A percentile compares a stretch with the other conserved stretches of the same genome.
These are phyloP conservation scores for Microcos paniculata DNA, from an alignment of 345 rosid genomes.

Conservation along the genomic window DNA sequence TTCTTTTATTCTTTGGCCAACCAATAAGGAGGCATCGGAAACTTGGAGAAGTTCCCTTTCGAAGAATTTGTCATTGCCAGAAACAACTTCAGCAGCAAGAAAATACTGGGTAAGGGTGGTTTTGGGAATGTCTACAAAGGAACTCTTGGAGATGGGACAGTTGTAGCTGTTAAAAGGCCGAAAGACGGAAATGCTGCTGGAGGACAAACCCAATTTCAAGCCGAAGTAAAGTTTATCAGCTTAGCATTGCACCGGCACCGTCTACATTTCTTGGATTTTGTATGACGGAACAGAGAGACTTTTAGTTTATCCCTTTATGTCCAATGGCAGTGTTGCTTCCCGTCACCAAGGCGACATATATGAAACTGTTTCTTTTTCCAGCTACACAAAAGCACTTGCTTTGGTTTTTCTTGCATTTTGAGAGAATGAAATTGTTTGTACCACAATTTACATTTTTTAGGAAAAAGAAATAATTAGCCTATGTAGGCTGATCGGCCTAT, in stretches of 20 bases:
- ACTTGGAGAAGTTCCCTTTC: slow-evolving; percentile 79
- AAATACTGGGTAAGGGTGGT: slow-evolving; percentile 85
- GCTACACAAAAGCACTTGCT: too few species aligned
- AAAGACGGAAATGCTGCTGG: slow-evolving; percentile 67
- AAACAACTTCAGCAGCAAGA: slow-evolving; percentile 85
- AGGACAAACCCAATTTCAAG: slow-evolving; percentile 85
- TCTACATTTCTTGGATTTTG: slow-evolving; percentile 81
- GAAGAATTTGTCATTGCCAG: slow-evolving; percentile 85
- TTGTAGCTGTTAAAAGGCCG: slow-evolving; percentile 81
- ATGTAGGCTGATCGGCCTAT: too few species aligned
- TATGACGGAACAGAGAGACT: slow-evolving; percentile 73
- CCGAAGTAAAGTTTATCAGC: slow-evolving; percentile 93
- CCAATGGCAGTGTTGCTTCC: slow-evolving; percentile 91
- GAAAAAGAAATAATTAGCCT: too few species aligned
- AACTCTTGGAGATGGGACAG: slow-evolving; percentile 65
- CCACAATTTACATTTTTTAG: too few species aligned
- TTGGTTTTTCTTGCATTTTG: not conserved
- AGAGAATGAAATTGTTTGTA: too few species aligned
- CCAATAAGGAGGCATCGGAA: slow-evolving; percentile 75
- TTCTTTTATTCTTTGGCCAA: not conserved
- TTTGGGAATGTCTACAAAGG: slow-evolving; percentile 95
- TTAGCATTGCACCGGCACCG: slow-evolving; percentile 88
- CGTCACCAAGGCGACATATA: slow-evolving; percentile 91
- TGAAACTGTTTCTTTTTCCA: too few species aligned
- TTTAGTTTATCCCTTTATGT: slow-evolving; percentile 92